Conservation (phyloP, 228 moss, liverwort and hornwort species). For the Sphagnum magellanicum region DNA sequence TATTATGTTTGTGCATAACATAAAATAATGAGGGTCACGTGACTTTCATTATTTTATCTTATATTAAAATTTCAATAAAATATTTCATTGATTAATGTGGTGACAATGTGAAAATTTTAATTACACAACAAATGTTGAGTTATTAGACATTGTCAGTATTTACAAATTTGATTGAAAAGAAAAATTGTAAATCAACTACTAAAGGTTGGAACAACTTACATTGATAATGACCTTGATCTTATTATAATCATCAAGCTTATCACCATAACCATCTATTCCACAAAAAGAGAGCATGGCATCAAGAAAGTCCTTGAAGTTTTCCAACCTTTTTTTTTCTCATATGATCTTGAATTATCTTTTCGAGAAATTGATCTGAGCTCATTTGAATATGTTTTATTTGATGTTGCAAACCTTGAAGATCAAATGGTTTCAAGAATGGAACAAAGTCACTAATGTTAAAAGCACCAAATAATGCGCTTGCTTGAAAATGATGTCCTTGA, state of each 20-base stretch:
- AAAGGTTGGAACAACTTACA: background rate
- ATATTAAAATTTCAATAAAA: too few species aligned
- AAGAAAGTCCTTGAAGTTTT: background rate
- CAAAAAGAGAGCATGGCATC: background rate
- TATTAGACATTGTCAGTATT: too few species aligned
- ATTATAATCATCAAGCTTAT: background rate
- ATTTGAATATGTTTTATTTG: background rate
- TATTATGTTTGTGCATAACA: too few species aligned
- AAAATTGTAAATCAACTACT: too few species aligned
- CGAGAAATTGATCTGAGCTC: background rate
- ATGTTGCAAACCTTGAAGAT: background rate
- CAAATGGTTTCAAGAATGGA: background rate
- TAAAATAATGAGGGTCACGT: too few species aligned
- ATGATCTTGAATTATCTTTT: background rate
- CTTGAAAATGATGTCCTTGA: background rate
- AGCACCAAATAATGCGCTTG: background rate
- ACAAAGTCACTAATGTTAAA: constrained; percentile 3
- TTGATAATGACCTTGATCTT: background rate
- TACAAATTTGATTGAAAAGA: too few species aligned
- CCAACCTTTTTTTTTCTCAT: background rate
- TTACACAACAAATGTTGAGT: too few species aligned
- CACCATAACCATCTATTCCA: background rate
- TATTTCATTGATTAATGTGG: too few species aligned
- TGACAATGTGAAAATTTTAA: too few species aligned
- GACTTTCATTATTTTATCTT: too few species aligned